A percentile compares a stretch with the other conserved stretches of the same genome.
phyloP scores from a whole-genome alignment of 768 basidiomycete species.

The Lentinula boryana region DNA sequence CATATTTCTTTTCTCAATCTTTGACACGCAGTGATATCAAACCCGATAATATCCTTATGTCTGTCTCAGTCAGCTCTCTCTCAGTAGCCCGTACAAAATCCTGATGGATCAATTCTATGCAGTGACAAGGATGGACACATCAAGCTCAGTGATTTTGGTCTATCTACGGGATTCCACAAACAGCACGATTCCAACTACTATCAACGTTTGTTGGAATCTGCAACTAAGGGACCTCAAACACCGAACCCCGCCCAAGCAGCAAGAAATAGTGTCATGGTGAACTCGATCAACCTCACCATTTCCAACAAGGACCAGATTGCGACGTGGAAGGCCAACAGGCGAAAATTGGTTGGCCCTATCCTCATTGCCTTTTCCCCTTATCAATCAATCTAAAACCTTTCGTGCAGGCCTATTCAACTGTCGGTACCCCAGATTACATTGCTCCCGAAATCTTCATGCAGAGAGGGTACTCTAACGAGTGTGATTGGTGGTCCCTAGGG shows the following conservation, averaged over 20 bases:
- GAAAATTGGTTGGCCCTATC: constrained; percentile 70
- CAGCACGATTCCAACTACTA: constrained; percentile 97
- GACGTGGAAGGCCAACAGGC: constrained; percentile 97
- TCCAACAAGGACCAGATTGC: constrained; percentile 89
- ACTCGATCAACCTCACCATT: constrained; percentile 95
- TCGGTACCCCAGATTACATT: constrained; percentile 87
- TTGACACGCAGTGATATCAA: constrained; percentile 79
- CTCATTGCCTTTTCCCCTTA: neutral
- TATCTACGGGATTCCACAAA: constrained; percentile 99
- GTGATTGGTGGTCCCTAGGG: constrained; percentile 98
- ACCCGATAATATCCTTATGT: constrained; percentile 85
- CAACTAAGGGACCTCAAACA: constrained; percentile 38
- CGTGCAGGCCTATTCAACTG: constrained; percentile 89
- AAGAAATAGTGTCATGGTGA: constrained; percentile 95
- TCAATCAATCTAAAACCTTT: neutral
- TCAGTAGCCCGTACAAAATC: neutral
- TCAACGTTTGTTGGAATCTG: constrained; percentile 75
- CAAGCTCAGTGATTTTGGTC: constrained; percentile 97
- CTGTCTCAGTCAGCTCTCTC: constrained; percentile 29
- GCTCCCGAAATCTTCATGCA: constrained; percentile 96
- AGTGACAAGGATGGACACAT: constrained; percentile 92
- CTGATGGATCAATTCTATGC: constrained; percentile 4
- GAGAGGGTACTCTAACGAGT: constrained; percentile 97
- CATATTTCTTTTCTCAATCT: neutral
- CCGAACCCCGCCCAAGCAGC: constrained; percentile 41